These are phyloP conservation scores for Hypoxylon sp. DNA, from an alignment of 2,329 filamentous ascomycete genomes.

Conservation along the genomic window DNA sequence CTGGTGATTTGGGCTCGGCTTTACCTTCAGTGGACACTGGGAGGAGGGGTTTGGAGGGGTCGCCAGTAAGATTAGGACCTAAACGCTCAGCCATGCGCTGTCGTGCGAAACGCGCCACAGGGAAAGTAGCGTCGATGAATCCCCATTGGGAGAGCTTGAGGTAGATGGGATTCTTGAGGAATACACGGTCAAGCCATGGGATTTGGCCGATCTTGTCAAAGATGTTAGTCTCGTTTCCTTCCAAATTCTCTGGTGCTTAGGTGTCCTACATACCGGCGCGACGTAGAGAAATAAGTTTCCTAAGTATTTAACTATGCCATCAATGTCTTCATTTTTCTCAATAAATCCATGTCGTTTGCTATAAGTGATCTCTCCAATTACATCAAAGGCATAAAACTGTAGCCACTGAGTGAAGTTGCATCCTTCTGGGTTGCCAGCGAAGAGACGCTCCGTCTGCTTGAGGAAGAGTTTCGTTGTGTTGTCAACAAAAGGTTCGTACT, in stretches of 20 bases:
- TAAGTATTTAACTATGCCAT: slow-evolving; percentile 79
- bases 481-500: slow-evolving; percentile 86
- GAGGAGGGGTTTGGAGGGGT: slow-evolving; percentile 56
- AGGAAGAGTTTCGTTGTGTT: slow-evolving; percentile 81
- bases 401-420: slow-evolving; percentile 81
- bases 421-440: slow-evolving; percentile 59
- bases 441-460: slow-evolving; percentile 70
- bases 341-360: slow-evolving; percentile 82
- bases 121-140: slow-evolving; percentile 77
- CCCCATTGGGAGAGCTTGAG: slow-evolving; percentile 78
- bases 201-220: slow-evolving; percentile 77
- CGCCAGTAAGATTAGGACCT: slow-evolving; percentile 58
- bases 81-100: slow-evolving; percentile 77
- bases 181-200: slow-evolving; percentile 76
- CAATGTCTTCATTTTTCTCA: slow-evolving; percentile 80
- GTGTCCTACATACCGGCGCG: slow-evolving; percentile 69
- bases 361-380: slow-evolving; percentile 84
- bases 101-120: slow-evolving; percentile 80
- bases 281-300: slow-evolving; percentile 78
- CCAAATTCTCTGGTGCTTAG: slow-evolving; percentile 14
- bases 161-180: slow-evolving; percentile 82
- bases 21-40: slow-evolving; percentile 57
- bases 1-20: slow-evolving; percentile 60
- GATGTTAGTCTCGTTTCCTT: slow-evolving; percentile 23
- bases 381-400: slow-evolving; percentile 86